phyloP scores from a whole-genome alignment of 331 rosid genomes.

The Rosa hybrid region DNA sequence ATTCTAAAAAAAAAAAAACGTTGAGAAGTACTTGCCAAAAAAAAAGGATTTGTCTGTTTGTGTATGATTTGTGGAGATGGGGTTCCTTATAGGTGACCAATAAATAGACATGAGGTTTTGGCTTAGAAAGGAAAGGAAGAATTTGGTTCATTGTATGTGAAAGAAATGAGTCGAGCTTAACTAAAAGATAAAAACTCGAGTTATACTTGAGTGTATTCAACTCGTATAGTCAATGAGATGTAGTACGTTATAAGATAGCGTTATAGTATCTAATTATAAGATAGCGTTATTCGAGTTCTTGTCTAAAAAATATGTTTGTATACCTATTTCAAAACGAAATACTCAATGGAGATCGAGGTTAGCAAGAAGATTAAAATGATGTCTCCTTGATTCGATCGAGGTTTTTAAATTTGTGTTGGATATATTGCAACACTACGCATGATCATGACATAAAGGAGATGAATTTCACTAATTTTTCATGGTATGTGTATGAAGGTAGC shows the following conservation, averaged over 20 bases:
- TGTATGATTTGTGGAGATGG: neutral
- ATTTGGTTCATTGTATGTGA: no score
- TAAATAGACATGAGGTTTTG: neutral
- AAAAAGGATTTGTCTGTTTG: neutral
- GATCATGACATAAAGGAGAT: neutral
- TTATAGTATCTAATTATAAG: no score
- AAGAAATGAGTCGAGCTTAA: no score
- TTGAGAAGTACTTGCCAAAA: neutral
- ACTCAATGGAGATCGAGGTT: neutral
- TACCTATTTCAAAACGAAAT: neutral
- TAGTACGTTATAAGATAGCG: no score
- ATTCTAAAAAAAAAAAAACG: no score
- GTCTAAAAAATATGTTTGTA: no score
- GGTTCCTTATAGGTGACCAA: neutral
- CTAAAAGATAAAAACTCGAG: neutral
- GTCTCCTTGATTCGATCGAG: neutral
- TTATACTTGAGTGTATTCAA: no score
- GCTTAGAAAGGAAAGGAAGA: no score
- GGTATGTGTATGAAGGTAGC: neutral
- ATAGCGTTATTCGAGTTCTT: no score
- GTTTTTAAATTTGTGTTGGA: neutral
- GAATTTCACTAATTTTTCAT: neutral
- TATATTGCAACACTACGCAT: neutral
- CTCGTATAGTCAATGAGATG: no score
- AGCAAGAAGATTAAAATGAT: no score